Evolutionary conservation across 78 protist genomes (phyloP).

Genomic region (Salpingoeca rosetta): DNA sequence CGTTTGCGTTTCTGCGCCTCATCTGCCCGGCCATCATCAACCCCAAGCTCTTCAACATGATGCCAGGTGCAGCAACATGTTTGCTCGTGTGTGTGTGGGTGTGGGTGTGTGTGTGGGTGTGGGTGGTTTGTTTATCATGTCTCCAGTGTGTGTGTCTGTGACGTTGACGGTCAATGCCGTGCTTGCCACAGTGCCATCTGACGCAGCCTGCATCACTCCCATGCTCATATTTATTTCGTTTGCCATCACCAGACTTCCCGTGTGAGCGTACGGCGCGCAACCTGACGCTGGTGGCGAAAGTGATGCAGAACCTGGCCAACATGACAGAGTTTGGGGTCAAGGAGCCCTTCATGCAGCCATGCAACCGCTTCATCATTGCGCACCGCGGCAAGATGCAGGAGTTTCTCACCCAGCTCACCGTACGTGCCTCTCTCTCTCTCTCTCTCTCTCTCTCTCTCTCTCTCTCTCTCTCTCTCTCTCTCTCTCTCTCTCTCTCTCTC

Average conservation of each 20-base stretch:
- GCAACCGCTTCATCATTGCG: slow-evolving; percentile 40
- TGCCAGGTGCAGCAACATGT: slow-evolving; percentile 17
- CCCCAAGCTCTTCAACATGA: slow-evolving; percentile 62
- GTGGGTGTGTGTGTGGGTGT: neutral
- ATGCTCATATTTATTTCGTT: no score
- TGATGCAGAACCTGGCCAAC: slow-evolving; percentile 68
- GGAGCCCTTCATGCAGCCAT: slow-evolving; percentile 51
- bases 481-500: no score
- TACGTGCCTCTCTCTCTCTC: no score
- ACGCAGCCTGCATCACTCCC: no score
- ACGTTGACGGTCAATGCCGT: no score
- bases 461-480: no score
- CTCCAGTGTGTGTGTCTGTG: neutral
- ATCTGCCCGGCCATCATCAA: slow-evolving; percentile 59
- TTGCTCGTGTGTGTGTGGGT: neutral
- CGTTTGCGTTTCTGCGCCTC: slow-evolving; percentile 62
- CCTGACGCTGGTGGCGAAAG: slow-evolving; percentile 64
- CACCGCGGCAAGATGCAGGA: slow-evolving; percentile 32
- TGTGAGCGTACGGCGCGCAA: slow-evolving; percentile 34
- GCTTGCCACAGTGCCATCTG: no score
- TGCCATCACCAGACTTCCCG: slow-evolving; percentile 8
- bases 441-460: no score
- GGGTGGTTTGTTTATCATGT: neutral
- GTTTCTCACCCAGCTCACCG: no score
- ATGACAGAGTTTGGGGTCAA: slow-evolving; percentile 44